Evolutionary conservation across 805 yeast species (phyloP).

Genomic region (Pichia paraexigua): DNA sequence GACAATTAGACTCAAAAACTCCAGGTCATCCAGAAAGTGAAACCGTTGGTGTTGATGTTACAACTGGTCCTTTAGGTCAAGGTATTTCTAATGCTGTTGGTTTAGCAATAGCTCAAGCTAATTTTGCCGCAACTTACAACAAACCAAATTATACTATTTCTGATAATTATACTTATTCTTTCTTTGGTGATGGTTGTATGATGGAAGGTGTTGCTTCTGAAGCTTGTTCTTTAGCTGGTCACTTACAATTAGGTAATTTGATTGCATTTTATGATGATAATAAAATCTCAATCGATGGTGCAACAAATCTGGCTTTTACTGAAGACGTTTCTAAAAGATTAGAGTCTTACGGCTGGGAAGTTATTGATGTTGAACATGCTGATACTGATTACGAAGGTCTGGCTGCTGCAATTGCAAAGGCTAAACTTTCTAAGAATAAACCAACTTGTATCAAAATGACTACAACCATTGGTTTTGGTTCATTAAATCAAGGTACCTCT

Average conservation of each 20-base stretch:
- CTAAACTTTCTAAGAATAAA: constrained; percentile 69
- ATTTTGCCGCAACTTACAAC: constrained; percentile 88
- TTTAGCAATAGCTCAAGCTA: constrained; percentile 88
- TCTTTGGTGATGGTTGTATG: constrained; percentile 96
- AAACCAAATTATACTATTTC: constrained; percentile 71
- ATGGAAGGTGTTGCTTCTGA: constrained; percentile 97
- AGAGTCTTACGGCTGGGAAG: constrained; percentile 93
- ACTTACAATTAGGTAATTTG: constrained; percentile 84
- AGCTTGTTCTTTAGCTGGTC: constrained; percentile 94
- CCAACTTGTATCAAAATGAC: constrained; percentile 85
- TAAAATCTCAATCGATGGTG: constrained; percentile 94
- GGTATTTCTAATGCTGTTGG: constrained; percentile 97
- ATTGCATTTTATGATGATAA: constrained; percentile 96
- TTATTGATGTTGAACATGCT: constrained; percentile 68
- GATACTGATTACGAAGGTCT: constrained; percentile 70
- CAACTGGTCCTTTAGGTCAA: constrained; percentile 99
- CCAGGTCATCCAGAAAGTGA: constrained; percentile 98
- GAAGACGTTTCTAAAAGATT: constrained; percentile 83
- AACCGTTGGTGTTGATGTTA: constrained; percentile 89
- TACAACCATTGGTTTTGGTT: constrained; percentile 94
- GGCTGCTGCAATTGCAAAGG: constrained; percentile 63
- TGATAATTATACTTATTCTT: constrained; percentile 67
- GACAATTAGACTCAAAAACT: constrained; percentile 83
- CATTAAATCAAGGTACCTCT: constrained; percentile 75
- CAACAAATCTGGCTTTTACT: constrained; percentile 81